Conservation (phyloP, 345 rosid species). For the Populus davidiana region DNA sequence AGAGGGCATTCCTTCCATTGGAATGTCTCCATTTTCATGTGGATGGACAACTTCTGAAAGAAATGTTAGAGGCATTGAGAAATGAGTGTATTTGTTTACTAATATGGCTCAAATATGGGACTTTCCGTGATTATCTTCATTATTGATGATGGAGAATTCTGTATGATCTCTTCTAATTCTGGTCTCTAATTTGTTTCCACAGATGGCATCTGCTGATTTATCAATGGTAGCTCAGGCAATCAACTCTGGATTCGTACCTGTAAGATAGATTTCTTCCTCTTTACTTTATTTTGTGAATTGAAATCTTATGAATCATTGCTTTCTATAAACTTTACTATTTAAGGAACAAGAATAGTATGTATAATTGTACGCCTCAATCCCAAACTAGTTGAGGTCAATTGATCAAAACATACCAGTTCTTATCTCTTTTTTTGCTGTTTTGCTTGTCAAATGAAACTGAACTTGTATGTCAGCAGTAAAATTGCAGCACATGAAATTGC, state of each 20-base stretch:
- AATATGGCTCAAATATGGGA: neutral
- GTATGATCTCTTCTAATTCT: neutral
- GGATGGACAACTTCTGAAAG: slow-evolving; percentile 37
- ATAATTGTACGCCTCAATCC: neutral
- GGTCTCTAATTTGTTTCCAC: slow-evolving; percentile 22
- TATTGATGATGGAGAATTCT: neutral
- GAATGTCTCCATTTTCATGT: slow-evolving; percentile 71
- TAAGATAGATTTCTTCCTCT: slow-evolving; percentile 34
- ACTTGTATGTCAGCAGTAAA: neutral
- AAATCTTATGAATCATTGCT: neutral
- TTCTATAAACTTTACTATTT: neutral
- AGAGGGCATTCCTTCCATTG: slow-evolving; percentile 88
- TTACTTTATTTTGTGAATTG: neutral
- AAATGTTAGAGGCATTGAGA: slow-evolving; percentile 52
- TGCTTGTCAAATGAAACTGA: neutral
- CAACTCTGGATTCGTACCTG: slow-evolving; percentile 83
- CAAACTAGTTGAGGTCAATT: neutral
- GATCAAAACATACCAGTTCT: neutral
- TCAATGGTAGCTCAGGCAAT: slow-evolving; percentile 58
- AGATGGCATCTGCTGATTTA: slow-evolving; percentile 70
- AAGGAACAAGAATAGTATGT: neutral
- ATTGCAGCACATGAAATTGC: neutral
- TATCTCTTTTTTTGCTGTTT: neutral
- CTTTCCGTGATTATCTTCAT: neutral
- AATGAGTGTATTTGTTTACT: slow-evolving; percentile 3